Evolutionary conservation across 192 early-diverging fungal species (phyloP), one percentile per base, ranked within the genome.

Genomic region (Coemansia sp.): DNA sequence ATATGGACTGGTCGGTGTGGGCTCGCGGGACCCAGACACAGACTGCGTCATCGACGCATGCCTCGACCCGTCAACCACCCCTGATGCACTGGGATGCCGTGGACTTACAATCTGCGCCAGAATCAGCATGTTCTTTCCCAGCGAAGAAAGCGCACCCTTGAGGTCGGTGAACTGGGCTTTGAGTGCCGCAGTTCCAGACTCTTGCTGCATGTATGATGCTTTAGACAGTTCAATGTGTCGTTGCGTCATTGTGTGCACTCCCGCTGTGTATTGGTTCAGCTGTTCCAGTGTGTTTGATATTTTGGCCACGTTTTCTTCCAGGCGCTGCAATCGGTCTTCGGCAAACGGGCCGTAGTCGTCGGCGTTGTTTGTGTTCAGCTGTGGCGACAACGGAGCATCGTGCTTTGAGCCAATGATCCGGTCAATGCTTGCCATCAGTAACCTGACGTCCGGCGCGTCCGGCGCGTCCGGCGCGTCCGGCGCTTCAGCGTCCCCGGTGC

Each of bases 161-260:
- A 49, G 19, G 8, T 49, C 48, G 48, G 0, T 10, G n/a, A 18
- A 19, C 19, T 20, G 48, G 18, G 48, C 19, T n/a, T 20, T 49
- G 18, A 9, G 13, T 19, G 48, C 19, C 9, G 8, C 19, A 9
- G 8, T 2, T 19, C 18, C 48, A 18, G 48, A 16, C 48, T 49
- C 48, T 7, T 49, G 18, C 48, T 20, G 16, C 2, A 49, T 9
- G 48, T 49, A 49, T 9, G 19, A 16, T 16, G 14, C 26, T 18
- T 29, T 26, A 2, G 53, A 29, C 12, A 54, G 26, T 14, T 54
- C 26, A 29, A 29, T 11, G 6, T 54, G 23, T 2, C 26, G 10
- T 20, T 49, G 45, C 5, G 23, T 49, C 48, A 60, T 60, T 35
- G 45, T 47, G 49, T 60, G 45, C n/a, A 60, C 24, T 10, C 50